Evolutionary conservation across 2,329 filamentous ascomycete species (phyloP), one percentile per base, ranked within the genome.

Genomic region (Coniella lustricola): DNA sequence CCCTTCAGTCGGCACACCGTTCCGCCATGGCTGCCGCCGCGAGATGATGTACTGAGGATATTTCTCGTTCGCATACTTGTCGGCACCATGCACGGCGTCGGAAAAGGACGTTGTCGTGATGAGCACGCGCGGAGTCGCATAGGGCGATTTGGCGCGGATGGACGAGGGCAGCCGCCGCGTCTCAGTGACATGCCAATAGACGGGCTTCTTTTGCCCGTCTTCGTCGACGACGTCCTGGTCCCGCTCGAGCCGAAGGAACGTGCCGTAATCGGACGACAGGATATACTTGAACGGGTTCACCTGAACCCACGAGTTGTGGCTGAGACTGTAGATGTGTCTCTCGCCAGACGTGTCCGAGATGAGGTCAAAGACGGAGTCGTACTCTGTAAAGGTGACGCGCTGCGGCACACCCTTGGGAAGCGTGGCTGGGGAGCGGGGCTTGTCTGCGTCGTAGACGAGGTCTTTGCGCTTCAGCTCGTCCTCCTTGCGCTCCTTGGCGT

Each of bases 281-380:
- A 95, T 70, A 64, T 87, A 95, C 51, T 77, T 80, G 42, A 82
- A 71, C 1, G 75, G 70, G n/a, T 76, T 81, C 32, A 91, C 77
- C 56, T 85, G 81, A 2, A 97, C 89, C 93, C 93, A 98, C 0
- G 88, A 76, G 61, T 87, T 72, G 13, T 73, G 74, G 61, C 89
- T 95, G 17, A 94, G 71, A 14, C 76, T 71, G 38, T 88, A 81
- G 52, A 97, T 90, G 60, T 90, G 84, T 38, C 75, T 74, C 59
- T 97, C 91, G 22, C 79, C 81, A 3, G 82, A 85, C 1, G 82
- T 84, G 62, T 97, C 91, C 38, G 84, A 77, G 32, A 98, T 84
- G 13, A 98, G 76, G 59, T 97, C 93, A 55, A 90, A 84, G n/a
- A 98, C 82, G 2, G 85, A 91, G 50, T 87, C 85, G 64, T 97